Evolutionary conservation across 2,329 filamentous ascomycete genomes (phyloP), one percentile per base, ranked within the genome.

Genomic region (Pseudocercospora vitis): DNA sequence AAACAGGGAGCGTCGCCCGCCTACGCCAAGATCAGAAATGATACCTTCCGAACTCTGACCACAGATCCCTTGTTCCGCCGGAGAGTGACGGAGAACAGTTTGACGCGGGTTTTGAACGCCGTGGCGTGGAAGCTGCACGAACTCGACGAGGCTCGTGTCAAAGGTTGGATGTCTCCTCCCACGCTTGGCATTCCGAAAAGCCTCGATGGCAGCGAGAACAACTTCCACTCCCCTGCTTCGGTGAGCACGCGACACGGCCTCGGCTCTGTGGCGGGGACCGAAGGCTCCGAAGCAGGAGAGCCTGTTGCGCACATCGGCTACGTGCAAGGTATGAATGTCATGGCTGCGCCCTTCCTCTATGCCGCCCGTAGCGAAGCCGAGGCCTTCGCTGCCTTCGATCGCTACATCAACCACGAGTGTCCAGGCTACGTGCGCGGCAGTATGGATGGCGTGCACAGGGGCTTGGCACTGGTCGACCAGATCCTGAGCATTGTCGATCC

Each of bases 241-340:
- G 58, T 63, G 48, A 65, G 62, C 39, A 63, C 65, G 12, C 58
- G 64, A 37, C 81, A 9, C 24, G 60, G 62, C 3, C 60, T 62
- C 7, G 65, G 65, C 14, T 70, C 67, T 1, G 73, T 86, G 50
- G 51, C 46, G 11, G 86, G 82, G 1, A 85, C 81, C 0, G 83
- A 86, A 66, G 79, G 84, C 57, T 80, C 86, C 61, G 83, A 86
- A 58, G 76, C 77, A 5, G 81, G 80, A 32, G 54, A 59, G 11
- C 44, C 52, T 23, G 59, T 76, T 26, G 86, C 89, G 63, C 82
- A 89, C 8, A 89, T 91, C 26, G 91, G 89, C 33, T 99, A 99
- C 65, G 92, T 99, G 2, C 94, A 99, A 73, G 94, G 94, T 62
- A 97, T 99, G 92, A 99, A 99, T 69, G 94, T 99, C 33, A 82